Base-by-base conservation (phyloP, 2,329 filamentous ascomycete genomes). In the Pseudocercospora fuligena region DNA sequence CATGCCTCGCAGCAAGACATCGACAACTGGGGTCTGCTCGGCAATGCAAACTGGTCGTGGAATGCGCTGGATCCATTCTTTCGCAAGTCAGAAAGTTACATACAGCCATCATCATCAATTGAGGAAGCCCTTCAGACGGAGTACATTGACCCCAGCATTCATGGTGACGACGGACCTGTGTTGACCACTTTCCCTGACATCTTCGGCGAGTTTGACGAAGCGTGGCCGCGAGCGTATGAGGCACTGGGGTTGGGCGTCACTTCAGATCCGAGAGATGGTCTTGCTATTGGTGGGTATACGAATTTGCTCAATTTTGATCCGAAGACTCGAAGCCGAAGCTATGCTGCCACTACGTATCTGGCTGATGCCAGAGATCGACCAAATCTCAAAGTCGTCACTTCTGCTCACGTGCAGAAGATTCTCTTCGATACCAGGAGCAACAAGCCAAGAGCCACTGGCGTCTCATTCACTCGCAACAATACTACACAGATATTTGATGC, bases 21-120 rank as follows among this genome's bases (percentile, higher is more conserved):
- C 46, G 71, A 80, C 66, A 74, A 72, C 14, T 81, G 79, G 79
- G 75, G 67, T 5, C 62, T 65, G 12, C 65, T 75, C 2, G 74
- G 73, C 14, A 75, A 75, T 49, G 33, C 31, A 0, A 70, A 70
- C 7, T 87, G 84, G 78, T 79, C 77, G 63, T 70, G 67, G 69
- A 29, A 64, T 21, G 57, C 46, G 5, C 56, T 71, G 8, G 27
- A 66, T 25, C 68, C 68, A 12, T 67, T 66, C 46, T 72, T 67
- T 29, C 25, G 57, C 5, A 65, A 47, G 27, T 67, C 69, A 8
- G 63, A 69, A 21, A 40, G 33, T 11, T 63, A 63, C 40, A 33
- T 61, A 12, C 25, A 57, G 46, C 68, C 66, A 36, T 57, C 59
- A 2, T 1, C 11, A 3, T n/a, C 56, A 16, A 66, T 60, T 5